Evolutionary conservation across 257 asterid genomes (phyloP).

Genomic region (Solanum verrucosum): DNA sequence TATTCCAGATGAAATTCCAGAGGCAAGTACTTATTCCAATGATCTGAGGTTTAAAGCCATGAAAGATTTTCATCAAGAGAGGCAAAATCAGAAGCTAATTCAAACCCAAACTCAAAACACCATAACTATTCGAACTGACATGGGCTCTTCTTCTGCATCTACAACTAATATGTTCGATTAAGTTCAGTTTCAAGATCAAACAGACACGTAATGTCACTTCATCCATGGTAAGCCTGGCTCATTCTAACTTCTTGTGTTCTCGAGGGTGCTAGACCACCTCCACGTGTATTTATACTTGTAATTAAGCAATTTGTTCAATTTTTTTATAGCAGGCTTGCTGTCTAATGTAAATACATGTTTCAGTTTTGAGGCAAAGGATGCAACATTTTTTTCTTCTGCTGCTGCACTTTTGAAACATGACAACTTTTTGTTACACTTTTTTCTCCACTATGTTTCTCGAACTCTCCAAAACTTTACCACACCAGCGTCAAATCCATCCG

Average conservation of each 20-base stretch:
- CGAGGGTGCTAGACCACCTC: not conserved
- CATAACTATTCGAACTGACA: not conserved
- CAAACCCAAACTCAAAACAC: constrained; percentile 18
- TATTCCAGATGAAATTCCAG: constrained; percentile 42
- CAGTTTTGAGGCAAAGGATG: not conserved
- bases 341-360: not conserved
- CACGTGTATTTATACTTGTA: not conserved
- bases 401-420: not conserved
- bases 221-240: not conserved
- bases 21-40: constrained; percentile 30
- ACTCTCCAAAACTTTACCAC: not conserved
- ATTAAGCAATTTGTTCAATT: not conserved
- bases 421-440: no score
- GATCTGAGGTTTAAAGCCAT: constrained; percentile 76
- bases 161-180: constrained; percentile 16
- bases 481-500: not conserved
- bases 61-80: constrained; percentile 58
- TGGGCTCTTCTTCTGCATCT: constrained; percentile 5
- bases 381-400: not conserved
- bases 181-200: not conserved
- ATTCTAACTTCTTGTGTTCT: not conserved
- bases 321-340: not conserved
- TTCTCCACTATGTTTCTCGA: not conserved
- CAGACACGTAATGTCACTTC: not conserved
- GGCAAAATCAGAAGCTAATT: constrained; percentile 22